phyloP scores from a whole-genome alignment of 2,329 filamentous ascomycete species.

The Chaetomium globosum region DNA sequence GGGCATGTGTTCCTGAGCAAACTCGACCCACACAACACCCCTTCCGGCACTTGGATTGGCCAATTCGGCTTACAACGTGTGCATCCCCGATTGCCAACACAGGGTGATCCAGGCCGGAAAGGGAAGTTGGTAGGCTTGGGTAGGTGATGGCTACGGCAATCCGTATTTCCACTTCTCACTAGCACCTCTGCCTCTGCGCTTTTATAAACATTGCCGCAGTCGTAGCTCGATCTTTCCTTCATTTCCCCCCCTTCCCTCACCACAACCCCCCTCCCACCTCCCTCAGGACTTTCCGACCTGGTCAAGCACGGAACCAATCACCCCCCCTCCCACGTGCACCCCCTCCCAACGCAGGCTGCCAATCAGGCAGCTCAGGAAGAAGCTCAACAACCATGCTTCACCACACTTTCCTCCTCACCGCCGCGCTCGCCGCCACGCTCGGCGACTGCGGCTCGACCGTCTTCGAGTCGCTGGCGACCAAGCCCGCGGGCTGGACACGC shows the following conservation, averaged over 20 bases:
- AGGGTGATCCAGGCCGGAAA: conserved; percentile 15
- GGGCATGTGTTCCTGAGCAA: background rate
- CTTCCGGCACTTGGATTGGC: conserved; percentile 13
- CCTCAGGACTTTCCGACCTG: too few species aligned
- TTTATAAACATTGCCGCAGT: background rate
- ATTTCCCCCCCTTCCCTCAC: background rate
- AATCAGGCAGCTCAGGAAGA: background rate
- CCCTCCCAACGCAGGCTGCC: background rate
- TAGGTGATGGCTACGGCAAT: background rate
- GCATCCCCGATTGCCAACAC: conserved; percentile 3
- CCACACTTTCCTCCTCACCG: conserved; percentile 7
- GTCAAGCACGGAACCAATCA: too few species aligned
- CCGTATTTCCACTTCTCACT: conserved; percentile 4
- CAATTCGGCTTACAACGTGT: conserved; percentile 12
- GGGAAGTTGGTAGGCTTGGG: conserved; percentile 22
- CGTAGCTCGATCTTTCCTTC: too few species aligned
- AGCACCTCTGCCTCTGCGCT: background rate
- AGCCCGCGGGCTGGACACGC: conserved; percentile 46
- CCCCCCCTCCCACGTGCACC: background rate
- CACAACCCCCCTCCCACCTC: background rate
- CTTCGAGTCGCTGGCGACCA: conserved; percentile 36
- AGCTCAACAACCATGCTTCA: conserved; percentile 7
- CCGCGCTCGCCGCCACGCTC: conserved; percentile 19
- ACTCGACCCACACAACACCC: background rate
- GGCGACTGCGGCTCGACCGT: conserved; percentile 28